Evolutionary conservation across 129 eudicot genomes (phyloP).

Genomic region (Mikania micrantha): DNA sequence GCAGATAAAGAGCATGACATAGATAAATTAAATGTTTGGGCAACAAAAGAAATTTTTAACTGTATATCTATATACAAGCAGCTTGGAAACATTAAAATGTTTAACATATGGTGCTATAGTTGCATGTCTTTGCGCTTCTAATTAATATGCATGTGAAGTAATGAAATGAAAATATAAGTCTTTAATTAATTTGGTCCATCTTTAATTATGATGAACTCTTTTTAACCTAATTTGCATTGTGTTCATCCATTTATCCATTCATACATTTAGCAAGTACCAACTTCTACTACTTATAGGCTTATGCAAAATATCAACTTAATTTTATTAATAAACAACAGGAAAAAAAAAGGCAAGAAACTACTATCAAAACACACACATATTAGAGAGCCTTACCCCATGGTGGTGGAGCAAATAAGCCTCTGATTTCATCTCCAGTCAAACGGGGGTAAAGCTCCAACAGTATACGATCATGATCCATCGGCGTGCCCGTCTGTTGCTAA

Average conservation of each 20-base stretch:
- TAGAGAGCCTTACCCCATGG: constrained; percentile 64
- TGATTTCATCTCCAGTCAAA: constrained; percentile 78
- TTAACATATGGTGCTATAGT: neutral
- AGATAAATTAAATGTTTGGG: neutral
- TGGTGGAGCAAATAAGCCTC: constrained; percentile 97
- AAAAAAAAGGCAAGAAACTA: neutral
- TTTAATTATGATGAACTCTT: neutral
- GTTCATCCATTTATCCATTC: neutral
- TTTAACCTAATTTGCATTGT: neutral
- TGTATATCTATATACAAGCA: neutral
- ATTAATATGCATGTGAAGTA: constrained; percentile 1
- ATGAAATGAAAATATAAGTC: neutral
- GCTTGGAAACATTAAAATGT: neutral
- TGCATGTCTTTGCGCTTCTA: neutral
- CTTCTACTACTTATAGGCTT: neutral
- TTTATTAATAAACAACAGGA: neutral
- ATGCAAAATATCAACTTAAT: neutral
- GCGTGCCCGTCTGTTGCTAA: constrained; percentile 83
- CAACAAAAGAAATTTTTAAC: neutral
- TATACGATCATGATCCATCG: constrained; percentile 81
- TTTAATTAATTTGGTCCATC: neutral
- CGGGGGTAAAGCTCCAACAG: constrained; percentile 93
- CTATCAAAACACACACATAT: neutral
- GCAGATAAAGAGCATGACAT: neutral
- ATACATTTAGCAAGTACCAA: neutral